Percentiles rank a stretch among this genome's conserved stretches.
Conservation (phyloP, 805 yeast species). For the Kluyveromyces lactis region DNA sequence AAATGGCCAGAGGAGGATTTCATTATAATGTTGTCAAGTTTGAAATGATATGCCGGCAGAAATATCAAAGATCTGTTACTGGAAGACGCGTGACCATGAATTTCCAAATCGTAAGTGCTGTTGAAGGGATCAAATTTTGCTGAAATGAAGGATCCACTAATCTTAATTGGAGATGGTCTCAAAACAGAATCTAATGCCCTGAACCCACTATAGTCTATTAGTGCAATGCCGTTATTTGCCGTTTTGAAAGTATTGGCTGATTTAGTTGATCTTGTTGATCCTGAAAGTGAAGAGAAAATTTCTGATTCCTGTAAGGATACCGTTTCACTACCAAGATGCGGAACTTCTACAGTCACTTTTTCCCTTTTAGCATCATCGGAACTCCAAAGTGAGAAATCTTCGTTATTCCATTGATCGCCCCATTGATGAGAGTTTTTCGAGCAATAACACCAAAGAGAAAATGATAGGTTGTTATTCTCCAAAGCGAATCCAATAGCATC, state of each 20-base stretch:
- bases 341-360: conserved; percentile 8
- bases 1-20: conserved; percentile 49
- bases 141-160: conserved; percentile 47
- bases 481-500: conserved; percentile 77
- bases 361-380: conserved; percentile 38
- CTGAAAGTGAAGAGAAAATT: not conserved
- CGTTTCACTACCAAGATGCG: not conserved
- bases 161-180: conserved; percentile 66
- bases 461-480: conserved; percentile 64
- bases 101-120: conserved; percentile 39
- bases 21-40: conserved; percentile 38
- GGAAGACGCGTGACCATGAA: conserved; percentile 26
- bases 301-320: not conserved
- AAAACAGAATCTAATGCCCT: conserved; percentile 68
- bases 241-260: not conserved
- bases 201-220: conserved; percentile 39
- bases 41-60: conserved; percentile 70
- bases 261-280: not conserved
- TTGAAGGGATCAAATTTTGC: conserved; percentile 52
- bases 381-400: conserved; percentile 86
- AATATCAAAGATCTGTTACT: conserved; percentile 49
- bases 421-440: conserved; percentile 63
- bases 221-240: conserved; percentile 1
- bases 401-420: conserved; percentile 94
- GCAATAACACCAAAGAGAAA: conserved; percentile 82